These are phyloP conservation scores for Microthlaspi erraticum DNA, from an alignment of 345 rosid genomes.

Conservation along the genomic window DNA sequence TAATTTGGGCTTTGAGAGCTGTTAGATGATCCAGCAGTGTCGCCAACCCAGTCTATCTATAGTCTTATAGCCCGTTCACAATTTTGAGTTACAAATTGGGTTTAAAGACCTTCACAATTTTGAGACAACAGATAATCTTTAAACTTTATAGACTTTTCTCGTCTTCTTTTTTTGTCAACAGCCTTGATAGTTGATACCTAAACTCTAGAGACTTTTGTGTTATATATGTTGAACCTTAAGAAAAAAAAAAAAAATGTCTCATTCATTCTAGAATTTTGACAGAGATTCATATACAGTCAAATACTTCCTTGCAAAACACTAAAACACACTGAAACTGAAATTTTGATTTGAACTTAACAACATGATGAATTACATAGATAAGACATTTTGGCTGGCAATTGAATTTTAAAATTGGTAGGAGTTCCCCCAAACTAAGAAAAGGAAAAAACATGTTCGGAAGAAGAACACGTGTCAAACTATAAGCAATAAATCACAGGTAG, in stretches of 20 bases:
- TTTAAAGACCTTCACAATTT: background rate
- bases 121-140: no score
- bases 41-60: background rate
- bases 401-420: no score
- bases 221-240: background rate
- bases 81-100: background rate
- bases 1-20: conserved; percentile 11
- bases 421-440: no score
- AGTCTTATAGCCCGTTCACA: background rate
- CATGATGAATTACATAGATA: conserved; percentile 1
- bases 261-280: background rate
- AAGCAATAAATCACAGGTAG: conserved; percentile 34
- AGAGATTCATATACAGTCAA: background rate
- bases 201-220: background rate
- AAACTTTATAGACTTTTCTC: no score
- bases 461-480: conserved; percentile 29
- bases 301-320: background rate
- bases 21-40: background rate
- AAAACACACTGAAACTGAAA: background rate
- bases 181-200: no score
- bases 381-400: no score
- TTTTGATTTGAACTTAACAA: background rate
- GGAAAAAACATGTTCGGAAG: conserved; percentile 24
- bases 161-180: no score
- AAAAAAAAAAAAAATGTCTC: background rate